These are phyloP conservation scores for Parsonsia alboflavescens DNA, from an alignment of 257 asterid genomes.

Conservation along the genomic window DNA sequence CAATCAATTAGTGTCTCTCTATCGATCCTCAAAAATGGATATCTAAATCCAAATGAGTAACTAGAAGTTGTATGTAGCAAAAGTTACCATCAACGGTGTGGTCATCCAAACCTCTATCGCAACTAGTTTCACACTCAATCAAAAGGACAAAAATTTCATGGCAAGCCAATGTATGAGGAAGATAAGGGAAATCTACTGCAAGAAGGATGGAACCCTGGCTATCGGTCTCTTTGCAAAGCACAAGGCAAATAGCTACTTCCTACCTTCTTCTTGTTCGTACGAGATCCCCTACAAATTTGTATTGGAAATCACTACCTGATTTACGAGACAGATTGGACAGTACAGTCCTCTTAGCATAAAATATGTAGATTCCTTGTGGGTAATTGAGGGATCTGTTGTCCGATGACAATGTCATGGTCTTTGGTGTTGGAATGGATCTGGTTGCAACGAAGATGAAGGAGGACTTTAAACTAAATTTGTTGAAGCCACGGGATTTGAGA, in stretches of 20 bases:
- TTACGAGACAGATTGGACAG: too few species aligned
- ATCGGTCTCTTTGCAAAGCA: not conserved
- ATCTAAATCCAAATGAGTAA: not conserved
- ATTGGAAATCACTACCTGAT: not conserved
- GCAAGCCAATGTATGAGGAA: not conserved
- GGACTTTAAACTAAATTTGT: not conserved
- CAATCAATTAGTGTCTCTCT: too few species aligned
- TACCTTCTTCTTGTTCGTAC: too few species aligned
- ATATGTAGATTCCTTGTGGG: too few species aligned
- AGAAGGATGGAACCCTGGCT: not conserved
- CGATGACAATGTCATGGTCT: not conserved
- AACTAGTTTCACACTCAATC: too few species aligned
- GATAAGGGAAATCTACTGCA: not conserved
- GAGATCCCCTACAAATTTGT: constrained; percentile 5
- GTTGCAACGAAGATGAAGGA: not conserved
- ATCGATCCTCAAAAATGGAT: not conserved
- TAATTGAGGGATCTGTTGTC: not conserved
- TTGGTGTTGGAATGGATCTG: not conserved
- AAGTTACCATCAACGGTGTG: not conserved
- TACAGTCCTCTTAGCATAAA: too few species aligned
- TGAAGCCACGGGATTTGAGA: not conserved
- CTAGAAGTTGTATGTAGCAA: too few species aligned
- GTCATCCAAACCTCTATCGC: not conserved
- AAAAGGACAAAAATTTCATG: not conserved
- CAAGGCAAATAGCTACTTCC: not conserved